Base-by-base conservation (phyloP, 2,329 filamentous ascomycete species). In the Aureobasidium subglaciale region DNA sequence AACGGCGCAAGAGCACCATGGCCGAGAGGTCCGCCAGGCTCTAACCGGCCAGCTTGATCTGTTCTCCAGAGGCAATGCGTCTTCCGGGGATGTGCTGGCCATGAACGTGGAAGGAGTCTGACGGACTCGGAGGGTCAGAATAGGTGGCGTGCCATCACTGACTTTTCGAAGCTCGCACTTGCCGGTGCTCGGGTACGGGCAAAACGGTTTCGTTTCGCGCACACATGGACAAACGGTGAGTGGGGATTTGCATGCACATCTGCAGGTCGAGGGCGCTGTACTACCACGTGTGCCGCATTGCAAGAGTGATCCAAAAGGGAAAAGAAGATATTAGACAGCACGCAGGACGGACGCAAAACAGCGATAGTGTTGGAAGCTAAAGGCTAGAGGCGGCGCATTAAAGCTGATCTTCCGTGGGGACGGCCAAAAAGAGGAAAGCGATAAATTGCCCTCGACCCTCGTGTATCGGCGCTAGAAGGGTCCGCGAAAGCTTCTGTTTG, bases 1-100 rank as follows among this genome's bases (percentile, higher is more conserved):
- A 50, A 54, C 5, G 58, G 49, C 9, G 30, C 48, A 32, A 48
- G 43, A 24, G 54, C 34, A 16, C 54, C 54, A 34, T 48, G 54
- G 55, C 4, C 55, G 42, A 38, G 37, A 35, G 55, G 24, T 15
- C 41, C 41, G 18, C 32, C 53, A 38, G 48, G 35, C 16, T 20
- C 34, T 11, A 53, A 41, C 16, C 34, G 35, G 24, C 35, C 24
- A 40, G 24, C 34, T 30, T 53, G 37, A 42, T 8, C n/a, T n/a
- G n/a, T n/a, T n/a, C n/a, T n/a, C n/a, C n/a, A 15, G 16, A 9
- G 9, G 22, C 20, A 27, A 18, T 11, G 40, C 40, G 24, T 15
- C 13, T 27, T 52, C 35, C 41, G 35, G 34, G 41, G n/a, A 32
- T 2, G 15, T n/a, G 18, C 40, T 35, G 48, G 27, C 34, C 24